Percentiles rank a stretch among this genome's conserved stretches.
phyloP scores from a whole-genome alignment of 2,329 filamentous ascomycete species.

The Fusarium nanum region DNA sequence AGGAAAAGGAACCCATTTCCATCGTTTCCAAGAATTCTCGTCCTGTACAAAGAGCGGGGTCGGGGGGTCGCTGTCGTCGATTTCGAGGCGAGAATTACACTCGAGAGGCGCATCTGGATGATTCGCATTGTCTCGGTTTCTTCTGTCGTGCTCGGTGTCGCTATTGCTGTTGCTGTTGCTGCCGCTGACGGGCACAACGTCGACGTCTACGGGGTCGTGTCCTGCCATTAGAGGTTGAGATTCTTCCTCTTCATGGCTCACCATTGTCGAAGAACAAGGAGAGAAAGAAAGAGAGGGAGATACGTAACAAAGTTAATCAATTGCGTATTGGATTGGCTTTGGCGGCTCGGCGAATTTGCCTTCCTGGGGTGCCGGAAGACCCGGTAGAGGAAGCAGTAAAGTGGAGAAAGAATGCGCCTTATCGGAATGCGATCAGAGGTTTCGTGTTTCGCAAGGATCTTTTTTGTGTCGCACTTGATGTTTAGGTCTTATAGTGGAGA shows the following conservation, averaged over 20 bases:
- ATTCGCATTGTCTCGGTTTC: constrained; percentile 24
- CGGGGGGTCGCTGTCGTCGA: constrained; percentile 58
- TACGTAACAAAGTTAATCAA: constrained; percentile 1
- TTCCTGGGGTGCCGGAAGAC: constrained; percentile 19
- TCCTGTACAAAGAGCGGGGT: constrained; percentile 72
- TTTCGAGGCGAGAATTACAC: constrained; percentile 55
- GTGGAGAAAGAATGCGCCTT: constrained; percentile 18
- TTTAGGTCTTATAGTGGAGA: not conserved
- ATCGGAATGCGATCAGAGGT: constrained; percentile 3
- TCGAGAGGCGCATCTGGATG: constrained; percentile 59
- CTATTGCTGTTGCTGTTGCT: constrained; percentile 16
- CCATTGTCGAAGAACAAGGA: constrained; percentile 45
- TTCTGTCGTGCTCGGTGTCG: constrained; percentile 17
- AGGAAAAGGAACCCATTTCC: constrained; percentile 70
- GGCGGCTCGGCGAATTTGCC: constrained; percentile 29
- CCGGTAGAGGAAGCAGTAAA: constrained; percentile 33
- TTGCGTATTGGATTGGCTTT: constrained; percentile 23
- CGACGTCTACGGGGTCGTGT: constrained; percentile 46
- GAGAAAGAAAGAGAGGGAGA: not conserved
- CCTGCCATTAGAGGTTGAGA: constrained; percentile 55
- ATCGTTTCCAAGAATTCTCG: constrained; percentile 58
- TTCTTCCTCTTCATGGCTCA: constrained; percentile 50
- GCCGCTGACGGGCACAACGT: constrained; percentile 42
- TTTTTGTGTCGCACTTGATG: constrained; percentile 15
- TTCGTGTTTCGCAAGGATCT: constrained; percentile 22